Evolutionary conservation across 768 basidiomycete genomes (phyloP).

Genomic region (Psilocybe tampanensis): DNA sequence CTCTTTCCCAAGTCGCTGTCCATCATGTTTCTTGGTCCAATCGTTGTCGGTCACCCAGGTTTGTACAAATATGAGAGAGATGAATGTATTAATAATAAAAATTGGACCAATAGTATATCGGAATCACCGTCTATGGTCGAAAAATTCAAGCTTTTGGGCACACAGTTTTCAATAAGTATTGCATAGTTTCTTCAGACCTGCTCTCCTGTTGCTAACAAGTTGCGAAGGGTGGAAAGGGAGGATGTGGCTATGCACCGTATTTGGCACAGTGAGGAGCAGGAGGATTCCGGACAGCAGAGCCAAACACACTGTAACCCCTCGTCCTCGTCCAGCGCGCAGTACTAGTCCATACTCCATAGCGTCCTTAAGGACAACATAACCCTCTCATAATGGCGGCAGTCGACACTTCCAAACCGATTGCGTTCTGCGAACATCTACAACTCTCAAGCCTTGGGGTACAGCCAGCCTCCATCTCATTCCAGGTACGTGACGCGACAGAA

Average conservation of each 20-base stretch:
- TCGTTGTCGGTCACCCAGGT: too few species aligned
- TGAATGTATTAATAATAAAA: too few species aligned
- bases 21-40: too few species aligned
- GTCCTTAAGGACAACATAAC: constrained; percentile 22
- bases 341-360: too few species aligned
- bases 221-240: neutral
- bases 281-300: neutral
- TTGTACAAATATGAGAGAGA: too few species aligned
- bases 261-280: neutral
- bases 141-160: too few species aligned
- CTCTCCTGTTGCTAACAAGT: too few species aligned
- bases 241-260: constrained; percentile 16
- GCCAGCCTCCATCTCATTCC: constrained; percentile 96
- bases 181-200: too few species aligned
- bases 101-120: too few species aligned
- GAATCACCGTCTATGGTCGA: too few species aligned
- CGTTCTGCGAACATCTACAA: constrained; percentile 90
- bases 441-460: constrained; percentile 96
- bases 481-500: constrained; percentile 58
- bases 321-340: constrained; percentile 23
- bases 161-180: too few species aligned
- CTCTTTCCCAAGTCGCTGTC: too few species aligned
- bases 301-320: constrained; percentile 20
- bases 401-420: constrained; percentile 74
- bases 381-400: constrained; percentile 42